Base-by-base conservation (phyloP, 2,329 filamentous ascomycete species). In the Colletotrichum sp. region DNA sequence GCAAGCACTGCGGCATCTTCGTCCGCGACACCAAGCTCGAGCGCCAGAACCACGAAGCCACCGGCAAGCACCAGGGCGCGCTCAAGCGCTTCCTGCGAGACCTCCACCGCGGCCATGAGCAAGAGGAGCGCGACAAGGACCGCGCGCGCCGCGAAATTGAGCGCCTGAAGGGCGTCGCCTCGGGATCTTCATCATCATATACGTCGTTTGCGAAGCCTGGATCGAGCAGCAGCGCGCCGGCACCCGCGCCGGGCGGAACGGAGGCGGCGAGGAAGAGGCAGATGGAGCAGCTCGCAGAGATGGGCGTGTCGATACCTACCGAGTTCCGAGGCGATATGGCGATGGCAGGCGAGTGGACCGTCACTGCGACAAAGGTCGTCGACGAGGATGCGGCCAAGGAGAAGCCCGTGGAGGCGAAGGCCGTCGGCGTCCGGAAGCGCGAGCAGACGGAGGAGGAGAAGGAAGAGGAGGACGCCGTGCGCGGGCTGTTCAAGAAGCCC, bases 11-110 rank as follows among this genome's bases (percentile, higher is more conserved):
- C 91, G 92, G 92, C 82, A 92, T 91, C 82, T 99, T 93, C 85
- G 94, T 99, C 66, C 94, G 95, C 85, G 97, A 99, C 88, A 98
- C 96, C 26, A 93, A 95, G 79, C 92, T 98, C 84, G 96, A 98
- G 84, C 94, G 93, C 80, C 90, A 93, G 78, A 96, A 98, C 85
- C 96, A 98, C 86, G 96, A 98, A 85, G 92, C 94, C 30, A 98
- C 95, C 0, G 93, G 88, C 16, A 95, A 93, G 83, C 96, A 98
- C 84, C 95, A 98, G 86, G 91, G 92, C 81, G 93, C 91, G 78
- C 92, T 99, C 76, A 98, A 98, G 86, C 95, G 96, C 69, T 97
- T 96, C 79, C 90, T 99, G 10, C 94, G 96, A 78, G 94, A 98
- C 77, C 90, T 99, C 9, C 96, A 99, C 86, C 94, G 94, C 79